Conservation (phyloP, 1,284 basidiomycete species). For the Leccinum variabile region DNA sequence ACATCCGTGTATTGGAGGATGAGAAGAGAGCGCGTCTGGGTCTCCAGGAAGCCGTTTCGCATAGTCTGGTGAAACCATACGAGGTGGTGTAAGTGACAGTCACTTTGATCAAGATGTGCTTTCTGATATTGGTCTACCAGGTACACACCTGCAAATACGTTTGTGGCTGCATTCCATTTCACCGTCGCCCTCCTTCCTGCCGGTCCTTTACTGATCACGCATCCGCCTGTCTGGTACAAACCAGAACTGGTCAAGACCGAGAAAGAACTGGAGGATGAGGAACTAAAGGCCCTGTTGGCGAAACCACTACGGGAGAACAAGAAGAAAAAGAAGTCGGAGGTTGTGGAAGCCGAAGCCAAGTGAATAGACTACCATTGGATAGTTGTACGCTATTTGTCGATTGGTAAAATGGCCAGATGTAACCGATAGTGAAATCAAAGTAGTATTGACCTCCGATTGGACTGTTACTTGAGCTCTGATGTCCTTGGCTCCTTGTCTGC, state of each 20-base stretch:
- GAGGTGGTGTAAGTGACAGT: constrained; percentile 73
- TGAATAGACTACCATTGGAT: constrained; percentile 33
- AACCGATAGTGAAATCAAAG: constrained; percentile 10
- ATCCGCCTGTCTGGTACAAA: constrained; percentile 90
- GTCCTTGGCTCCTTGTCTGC: constrained; percentile 22
- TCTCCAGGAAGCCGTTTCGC: constrained; percentile 93
- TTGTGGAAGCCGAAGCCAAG: constrained; percentile 29
- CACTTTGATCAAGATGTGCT: not conserved
- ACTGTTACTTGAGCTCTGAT: constrained; percentile 8
- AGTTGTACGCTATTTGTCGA: constrained; percentile 22
- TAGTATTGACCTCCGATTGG: constrained; percentile 1
- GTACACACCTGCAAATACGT: constrained; percentile 77
- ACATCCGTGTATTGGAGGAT: constrained; percentile 90
- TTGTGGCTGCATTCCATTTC: constrained; percentile 94
- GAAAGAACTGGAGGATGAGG: constrained; percentile 87
- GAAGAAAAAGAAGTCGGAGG: constrained; percentile 80
- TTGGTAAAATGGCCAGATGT: constrained; percentile 6
- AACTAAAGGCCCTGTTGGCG: constrained; percentile 75
- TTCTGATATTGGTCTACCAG: constrained; percentile 38
- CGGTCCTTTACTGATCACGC: constrained; percentile 83
- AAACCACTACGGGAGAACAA: constrained; percentile 85
- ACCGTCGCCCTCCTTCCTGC: constrained; percentile 87
- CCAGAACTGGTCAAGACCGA: constrained; percentile 86
- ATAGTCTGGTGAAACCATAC: constrained; percentile 87
- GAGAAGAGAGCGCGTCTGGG: constrained; percentile 95